Percentiles rank a stretch among this genome's conserved stretches.
Conservation (phyloP, 306 rosid genomes). For the Gleditsia sinensis region DNA sequence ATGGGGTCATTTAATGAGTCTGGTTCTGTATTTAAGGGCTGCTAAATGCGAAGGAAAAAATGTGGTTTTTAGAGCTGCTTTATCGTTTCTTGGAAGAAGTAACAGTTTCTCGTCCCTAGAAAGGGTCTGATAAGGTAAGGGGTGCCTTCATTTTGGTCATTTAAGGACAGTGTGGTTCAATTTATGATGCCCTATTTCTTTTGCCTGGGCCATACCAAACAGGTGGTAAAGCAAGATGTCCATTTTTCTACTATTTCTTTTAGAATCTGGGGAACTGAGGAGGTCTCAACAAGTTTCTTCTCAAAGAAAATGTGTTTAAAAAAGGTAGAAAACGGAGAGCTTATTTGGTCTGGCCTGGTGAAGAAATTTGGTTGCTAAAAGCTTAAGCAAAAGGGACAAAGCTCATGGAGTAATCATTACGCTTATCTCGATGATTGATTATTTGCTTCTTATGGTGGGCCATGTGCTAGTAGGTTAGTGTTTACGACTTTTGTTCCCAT, state of each 20-base stretch:
- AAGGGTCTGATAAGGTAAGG: constrained; percentile 34
- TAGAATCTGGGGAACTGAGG: not conserved
- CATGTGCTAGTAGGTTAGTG: constrained; percentile 13
- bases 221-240: not conserved
- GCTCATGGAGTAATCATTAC: constrained; percentile 32
- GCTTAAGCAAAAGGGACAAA: constrained; percentile 20
- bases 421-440: constrained; percentile 16
- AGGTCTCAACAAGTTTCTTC: not conserved
- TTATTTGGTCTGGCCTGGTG: constrained; percentile 5
- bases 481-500: not conserved
- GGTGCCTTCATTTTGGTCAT: constrained; percentile 33
- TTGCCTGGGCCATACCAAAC: constrained; percentile 17
- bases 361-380: constrained; percentile 35
- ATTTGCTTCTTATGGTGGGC: constrained; percentile 28
- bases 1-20: constrained; percentile 44
- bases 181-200: constrained; percentile 41
- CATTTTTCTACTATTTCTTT: not conserved
- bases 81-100: constrained; percentile 39
- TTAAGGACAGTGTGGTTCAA: constrained; percentile 23
- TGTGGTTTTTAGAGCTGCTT: constrained; percentile 37
- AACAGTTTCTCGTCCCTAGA: constrained; percentile 52
- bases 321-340: not conserved
- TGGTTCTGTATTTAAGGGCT: constrained; percentile 47
- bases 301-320: not conserved
- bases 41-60: constrained; percentile 27